Conservation (phyloP, 2,329 filamentous ascomycete species). For the Paecilomyces formosus region DNA sequence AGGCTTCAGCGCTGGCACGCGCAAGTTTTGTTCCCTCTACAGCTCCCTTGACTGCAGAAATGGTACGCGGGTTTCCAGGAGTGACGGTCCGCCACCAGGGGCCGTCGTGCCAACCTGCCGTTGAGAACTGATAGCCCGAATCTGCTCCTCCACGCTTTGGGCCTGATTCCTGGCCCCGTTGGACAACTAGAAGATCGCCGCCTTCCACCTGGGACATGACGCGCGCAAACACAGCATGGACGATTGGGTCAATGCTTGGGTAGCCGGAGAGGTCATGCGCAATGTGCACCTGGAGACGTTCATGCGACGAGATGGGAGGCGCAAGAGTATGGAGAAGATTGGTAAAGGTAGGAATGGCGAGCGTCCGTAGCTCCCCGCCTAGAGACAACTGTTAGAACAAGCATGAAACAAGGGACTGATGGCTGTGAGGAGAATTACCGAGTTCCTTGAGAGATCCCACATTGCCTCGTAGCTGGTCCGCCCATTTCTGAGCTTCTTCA, state of each 20-base stretch:
- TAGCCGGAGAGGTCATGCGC: conserved; percentile 94
- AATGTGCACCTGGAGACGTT: conserved; percentile 93
- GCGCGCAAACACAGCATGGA: conserved; percentile 83
- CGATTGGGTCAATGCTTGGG: conserved; percentile 84
- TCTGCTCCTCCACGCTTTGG: conserved; percentile 50
- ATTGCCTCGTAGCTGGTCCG: conserved; percentile 86
- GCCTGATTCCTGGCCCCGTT: conserved; percentile 80
- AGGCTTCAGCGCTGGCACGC: conserved; percentile 79
- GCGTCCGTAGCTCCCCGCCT: conserved; percentile 81
- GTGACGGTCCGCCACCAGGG: conserved; percentile 76
- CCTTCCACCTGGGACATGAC: conserved; percentile 99
- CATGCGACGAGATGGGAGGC: conserved; percentile 92
- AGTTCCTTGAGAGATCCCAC: conserved; percentile 69
- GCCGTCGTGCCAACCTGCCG: conserved; percentile 74
- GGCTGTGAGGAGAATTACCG: conserved; percentile 52
- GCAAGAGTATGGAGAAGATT: conserved; percentile 91
- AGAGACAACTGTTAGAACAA: conserved; percentile 8
- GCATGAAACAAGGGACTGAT: background rate
- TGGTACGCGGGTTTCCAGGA: conserved; percentile 60
- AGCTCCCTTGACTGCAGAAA: conserved; percentile 72
- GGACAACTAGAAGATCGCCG: conserved; percentile 86
- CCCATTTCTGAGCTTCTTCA: conserved; percentile 94
- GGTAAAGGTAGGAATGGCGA: conserved; percentile 89
- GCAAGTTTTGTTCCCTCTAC: conserved; percentile 86
- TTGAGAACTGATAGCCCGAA: conserved; percentile 15